Evolutionary conservation across 768 basidiomycete species (phyloP).

Genomic region (Tricholomella constricta): DNA sequence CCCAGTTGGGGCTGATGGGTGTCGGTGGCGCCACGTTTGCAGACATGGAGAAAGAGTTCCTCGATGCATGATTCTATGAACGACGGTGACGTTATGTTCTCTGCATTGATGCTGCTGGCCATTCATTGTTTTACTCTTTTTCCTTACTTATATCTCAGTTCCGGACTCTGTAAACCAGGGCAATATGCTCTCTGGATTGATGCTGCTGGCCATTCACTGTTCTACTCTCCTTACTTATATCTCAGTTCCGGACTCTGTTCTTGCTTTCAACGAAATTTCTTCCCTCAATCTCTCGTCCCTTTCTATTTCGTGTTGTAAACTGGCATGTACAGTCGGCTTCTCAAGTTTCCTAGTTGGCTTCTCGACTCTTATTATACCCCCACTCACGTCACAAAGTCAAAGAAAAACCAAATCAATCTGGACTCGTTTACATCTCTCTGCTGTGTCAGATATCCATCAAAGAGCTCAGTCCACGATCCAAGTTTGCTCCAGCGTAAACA

Average conservation of each 20-base stretch:
- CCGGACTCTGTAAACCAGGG: neutral
- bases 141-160: neutral
- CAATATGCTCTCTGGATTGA: neutral
- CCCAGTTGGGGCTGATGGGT: slow-evolving; percentile 72
- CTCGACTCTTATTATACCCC: neutral
- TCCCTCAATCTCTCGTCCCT: neutral
- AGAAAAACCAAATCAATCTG: neutral
- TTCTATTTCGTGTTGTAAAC: neutral
- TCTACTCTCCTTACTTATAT: no score
- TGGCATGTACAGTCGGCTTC: neutral
- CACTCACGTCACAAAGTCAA: neutral
- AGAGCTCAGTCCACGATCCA: slow-evolving; percentile 15
- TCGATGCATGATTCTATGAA: slow-evolving; percentile 42
- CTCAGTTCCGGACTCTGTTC: neutral
- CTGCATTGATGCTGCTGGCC: neutral
- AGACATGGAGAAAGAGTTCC: slow-evolving; percentile 74
- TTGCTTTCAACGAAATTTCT: neutral
- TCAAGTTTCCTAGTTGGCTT: no score
- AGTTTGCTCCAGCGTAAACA: slow-evolving; percentile 24
- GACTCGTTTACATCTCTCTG: neutral
- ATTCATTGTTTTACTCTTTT: neutral
- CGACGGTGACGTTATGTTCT: neutral
- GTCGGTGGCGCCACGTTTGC: slow-evolving; percentile 80
- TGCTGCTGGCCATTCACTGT: neutral
- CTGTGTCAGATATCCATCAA: neutral